Evolutionary conservation across 805 yeast genomes (phyloP).

Genomic region (Teunomyces barrocoloradensis): DNA sequence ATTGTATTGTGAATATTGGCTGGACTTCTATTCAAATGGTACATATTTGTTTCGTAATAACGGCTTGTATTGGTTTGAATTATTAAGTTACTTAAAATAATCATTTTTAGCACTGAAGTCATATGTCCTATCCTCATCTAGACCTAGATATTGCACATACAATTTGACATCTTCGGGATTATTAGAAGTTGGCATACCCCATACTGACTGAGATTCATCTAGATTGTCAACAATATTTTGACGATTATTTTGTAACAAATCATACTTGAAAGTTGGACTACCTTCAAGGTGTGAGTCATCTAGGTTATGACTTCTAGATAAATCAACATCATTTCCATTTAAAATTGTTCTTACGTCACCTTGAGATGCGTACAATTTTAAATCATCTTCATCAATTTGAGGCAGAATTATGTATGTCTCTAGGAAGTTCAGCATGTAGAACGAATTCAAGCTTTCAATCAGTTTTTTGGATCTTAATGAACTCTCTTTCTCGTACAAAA

Average conservation of each 20-base stretch:
- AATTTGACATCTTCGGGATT: constrained; percentile 16
- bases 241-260: not conserved
- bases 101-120: constrained; percentile 27
- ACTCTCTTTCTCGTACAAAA: not conserved
- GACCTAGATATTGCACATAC: constrained; percentile 25
- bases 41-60: too few relatives aligned
- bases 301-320: not conserved
- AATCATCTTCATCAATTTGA: not conserved
- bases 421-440: not conserved
- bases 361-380: constrained; percentile 1
- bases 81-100: constrained; percentile 17
- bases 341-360: not conserved
- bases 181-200: constrained; percentile 6
- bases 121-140: constrained; percentile 18
- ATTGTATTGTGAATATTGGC: too few relatives aligned
- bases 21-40: too few relatives aligned
- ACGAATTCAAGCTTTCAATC: not conserved
- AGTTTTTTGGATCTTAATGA: not conserved
- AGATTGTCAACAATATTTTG: constrained; percentile 14
- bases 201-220: constrained; percentile 10
- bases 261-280: not conserved
- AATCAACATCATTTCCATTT: too few relatives aligned
- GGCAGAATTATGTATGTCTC: not conserved
- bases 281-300: not conserved
- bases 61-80: too few relatives aligned